Evolutionary conservation across 768 basidiomycete species (phyloP), one percentile per base, ranked within the genome.

Genomic region (Galerina marginata): DNA sequence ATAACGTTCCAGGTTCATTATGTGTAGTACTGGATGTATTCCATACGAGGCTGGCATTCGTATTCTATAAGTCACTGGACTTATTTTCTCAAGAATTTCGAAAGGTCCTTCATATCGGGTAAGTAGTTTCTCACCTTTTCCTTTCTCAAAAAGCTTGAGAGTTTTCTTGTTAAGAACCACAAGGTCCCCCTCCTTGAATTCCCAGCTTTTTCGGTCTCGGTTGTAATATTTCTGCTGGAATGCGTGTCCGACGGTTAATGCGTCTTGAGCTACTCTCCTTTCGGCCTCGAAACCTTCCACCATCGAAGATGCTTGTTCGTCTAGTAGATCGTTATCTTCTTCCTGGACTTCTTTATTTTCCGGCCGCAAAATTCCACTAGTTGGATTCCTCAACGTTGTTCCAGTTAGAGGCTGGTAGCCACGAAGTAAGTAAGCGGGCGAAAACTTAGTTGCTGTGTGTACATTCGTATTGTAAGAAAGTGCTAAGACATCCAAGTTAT

Each of bases 1-100:
- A 44, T 75, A 75, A 12, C 26, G 46, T 54, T 74, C 69, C 3
- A 77, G 62, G 49, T 77, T 75, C 0, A 64, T 65, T 4, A 77
- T 73, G 45, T 75, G 75, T 1, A 77, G 37, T 2, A 77, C 63
- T 2, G 73, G 72, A 54, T 76, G 72, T 1, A 71, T 75, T 1
- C 65, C 58, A 57, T 73, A 72, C 0, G 70, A 69, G 0, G 56
- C 59, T 0, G 76, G 76, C 15, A 77, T 11, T 5, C 71, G 52
- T 2, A 77, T 37, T 2, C 59, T 66, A 56, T 78, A 77, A 10
- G 71, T 62, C 0, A 71, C 64, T 0, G 68, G 58, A 40, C 70
- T 71, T 0, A 76, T 14, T 54, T 74, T 74, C 43, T 63, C 33
- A 0, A 61, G 10, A 0, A 77, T 67, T 52, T 74, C 68, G 49